A percentile compares a stretch with the other conserved stretches of the same genome.
These are phyloP conservation scores for Arachis monticola DNA, from an alignment of 331 rosid species.

Conservation along the genomic window DNA sequence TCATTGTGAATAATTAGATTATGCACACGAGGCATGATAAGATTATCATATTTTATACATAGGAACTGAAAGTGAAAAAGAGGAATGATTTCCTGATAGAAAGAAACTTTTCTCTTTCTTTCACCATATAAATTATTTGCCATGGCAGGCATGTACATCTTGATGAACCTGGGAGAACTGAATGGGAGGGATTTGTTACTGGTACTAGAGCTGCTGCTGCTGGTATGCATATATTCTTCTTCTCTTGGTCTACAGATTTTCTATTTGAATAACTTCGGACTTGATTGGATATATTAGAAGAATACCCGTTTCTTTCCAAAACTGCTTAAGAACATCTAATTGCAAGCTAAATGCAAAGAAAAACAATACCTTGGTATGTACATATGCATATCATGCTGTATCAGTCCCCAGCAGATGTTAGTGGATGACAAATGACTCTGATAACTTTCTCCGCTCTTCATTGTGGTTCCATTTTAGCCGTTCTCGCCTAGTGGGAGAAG, in stretches of 20 bases:
- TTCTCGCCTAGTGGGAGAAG: too few relatives aligned
- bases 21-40: neutral
- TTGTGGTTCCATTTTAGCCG: too few relatives aligned
- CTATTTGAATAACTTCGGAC: conserved; percentile 8
- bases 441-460: conserved; percentile 6
- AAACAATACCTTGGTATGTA: neutral
- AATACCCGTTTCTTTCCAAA: neutral
- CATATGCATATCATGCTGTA: neutral
- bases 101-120: neutral
- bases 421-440: conserved; percentile 6
- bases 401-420: conserved; percentile 9
- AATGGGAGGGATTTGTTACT: conserved; percentile 94
- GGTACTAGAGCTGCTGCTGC: conserved; percentile 98
- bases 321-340: conserved; percentile 25
- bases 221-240: conserved; percentile 54
- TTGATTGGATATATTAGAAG: conserved; percentile 30
- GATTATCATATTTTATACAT: neutral
- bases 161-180: conserved; percentile 90
- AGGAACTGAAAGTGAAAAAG: neutral
- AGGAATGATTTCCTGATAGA: conserved; percentile 11
- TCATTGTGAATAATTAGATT: conserved; percentile 4
- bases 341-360: conserved; percentile 11
- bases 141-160: conserved; percentile 85
- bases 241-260: conserved; percentile 11
- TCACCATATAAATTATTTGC: conserved; percentile 14